Evolutionary conservation across 2,329 filamentous ascomycete genomes (phyloP).

Genomic region (Orbilia quercus): DNA sequence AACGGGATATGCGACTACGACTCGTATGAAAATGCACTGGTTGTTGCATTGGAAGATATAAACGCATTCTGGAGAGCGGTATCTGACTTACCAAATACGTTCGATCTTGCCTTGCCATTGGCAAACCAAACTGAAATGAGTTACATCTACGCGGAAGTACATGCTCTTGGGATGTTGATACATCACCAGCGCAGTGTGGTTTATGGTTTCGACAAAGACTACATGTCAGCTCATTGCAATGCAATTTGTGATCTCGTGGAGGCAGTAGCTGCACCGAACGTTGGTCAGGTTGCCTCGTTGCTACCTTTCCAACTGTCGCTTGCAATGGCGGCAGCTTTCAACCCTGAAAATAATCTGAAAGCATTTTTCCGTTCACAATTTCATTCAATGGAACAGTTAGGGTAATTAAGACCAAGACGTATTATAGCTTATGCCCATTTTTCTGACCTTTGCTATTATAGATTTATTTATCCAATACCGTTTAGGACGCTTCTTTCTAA

Average conservation of each 20-base stretch:
- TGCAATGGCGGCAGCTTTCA: constrained; percentile 79
- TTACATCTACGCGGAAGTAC: constrained; percentile 50
- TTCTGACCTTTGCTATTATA: constrained; percentile 63
- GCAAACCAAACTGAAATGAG: constrained; percentile 12
- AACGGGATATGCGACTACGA: constrained; percentile 69
- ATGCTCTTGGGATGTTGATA: constrained; percentile 46
- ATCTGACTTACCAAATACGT: constrained; percentile 67
- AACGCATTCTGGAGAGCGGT: constrained; percentile 44
- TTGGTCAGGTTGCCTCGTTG: constrained; percentile 69
- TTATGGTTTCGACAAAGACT: constrained; percentile 52
- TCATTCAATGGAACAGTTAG: constrained; percentile 79
- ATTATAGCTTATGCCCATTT: no score
- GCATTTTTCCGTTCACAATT: constrained; percentile 85
- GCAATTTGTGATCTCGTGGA: constrained; percentile 81
- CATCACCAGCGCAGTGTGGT: constrained; percentile 64
- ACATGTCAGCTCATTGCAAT: constrained; percentile 72
- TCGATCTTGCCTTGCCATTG: constrained; percentile 69
- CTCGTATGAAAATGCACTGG: constrained; percentile 72
- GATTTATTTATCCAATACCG: constrained; percentile 82
- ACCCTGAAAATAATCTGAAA: constrained; percentile 80
- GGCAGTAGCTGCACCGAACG: constrained; percentile 75
- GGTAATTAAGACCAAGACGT: constrained; percentile 66
- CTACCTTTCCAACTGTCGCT: constrained; percentile 80
- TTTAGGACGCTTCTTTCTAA: constrained; percentile 80
- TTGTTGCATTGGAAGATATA: constrained; percentile 69